phyloP scores from a whole-genome alignment of 2,329 filamentous ascomycete genomes.

The Aspergillus hiratsukae region DNA sequence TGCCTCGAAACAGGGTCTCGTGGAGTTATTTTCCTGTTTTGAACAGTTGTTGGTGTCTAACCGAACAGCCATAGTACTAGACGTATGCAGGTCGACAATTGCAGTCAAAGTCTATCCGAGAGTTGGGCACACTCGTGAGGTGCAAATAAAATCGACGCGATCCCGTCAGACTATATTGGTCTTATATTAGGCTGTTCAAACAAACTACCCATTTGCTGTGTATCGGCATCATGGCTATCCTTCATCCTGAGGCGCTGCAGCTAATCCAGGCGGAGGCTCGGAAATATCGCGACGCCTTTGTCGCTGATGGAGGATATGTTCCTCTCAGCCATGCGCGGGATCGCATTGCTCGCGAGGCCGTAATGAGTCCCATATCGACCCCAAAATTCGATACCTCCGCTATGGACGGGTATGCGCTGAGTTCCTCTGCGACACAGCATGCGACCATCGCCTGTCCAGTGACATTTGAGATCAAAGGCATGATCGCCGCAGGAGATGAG shows the following conservation, averaged over 20 bases:
- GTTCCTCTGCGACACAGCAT: constrained; percentile 13
- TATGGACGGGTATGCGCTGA: constrained; percentile 28
- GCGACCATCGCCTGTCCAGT: constrained; percentile 15
- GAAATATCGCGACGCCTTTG: not conserved
- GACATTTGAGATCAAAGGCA: constrained; percentile 14
- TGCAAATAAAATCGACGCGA: not conserved
- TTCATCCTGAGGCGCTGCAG: not conserved
- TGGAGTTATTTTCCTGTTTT: not conserved
- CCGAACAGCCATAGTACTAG: not conserved
- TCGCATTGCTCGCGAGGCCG: not conserved
- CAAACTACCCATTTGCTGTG: not conserved
- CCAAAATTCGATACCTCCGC: constrained; percentile 26
- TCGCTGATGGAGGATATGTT: not conserved
- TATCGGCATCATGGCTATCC: not conserved
- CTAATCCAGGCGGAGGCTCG: not conserved
- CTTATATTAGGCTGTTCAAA: too few relatives aligned
- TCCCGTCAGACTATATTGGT: too few relatives aligned
- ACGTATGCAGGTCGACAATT: not conserved
- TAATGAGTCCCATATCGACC: constrained; percentile 10
- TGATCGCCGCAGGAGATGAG: constrained; percentile 16
- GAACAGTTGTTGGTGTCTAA: not conserved
- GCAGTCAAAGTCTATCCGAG: not conserved
- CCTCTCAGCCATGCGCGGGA: not conserved
- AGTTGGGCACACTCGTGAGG: not conserved
- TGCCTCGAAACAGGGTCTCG: not conserved